These are phyloP conservation scores for Ocimum tenuiflorum DNA, from an alignment of 257 asterid species.

Conservation along the genomic window DNA sequence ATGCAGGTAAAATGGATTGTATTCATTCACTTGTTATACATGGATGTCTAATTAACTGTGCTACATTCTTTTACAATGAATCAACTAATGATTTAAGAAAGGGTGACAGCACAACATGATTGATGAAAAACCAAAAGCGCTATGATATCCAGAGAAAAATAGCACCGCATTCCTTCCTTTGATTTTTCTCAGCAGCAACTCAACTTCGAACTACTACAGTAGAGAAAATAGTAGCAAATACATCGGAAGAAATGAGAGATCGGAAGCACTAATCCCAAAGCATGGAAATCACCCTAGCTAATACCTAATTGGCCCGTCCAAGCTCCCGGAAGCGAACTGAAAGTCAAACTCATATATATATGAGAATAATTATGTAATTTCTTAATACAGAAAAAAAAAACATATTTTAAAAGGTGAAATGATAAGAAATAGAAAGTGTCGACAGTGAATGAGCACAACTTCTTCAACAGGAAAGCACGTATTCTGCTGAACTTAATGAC, in stretches of 20 bases:
- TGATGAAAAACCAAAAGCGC: background rate
- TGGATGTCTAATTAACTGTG: too few relatives aligned
- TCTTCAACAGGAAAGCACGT: background rate
- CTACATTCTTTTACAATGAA: background rate
- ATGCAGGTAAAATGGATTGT: background rate
- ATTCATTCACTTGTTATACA: background rate
- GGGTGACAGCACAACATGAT: background rate
- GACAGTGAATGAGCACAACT: background rate
- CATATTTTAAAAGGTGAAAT: too few relatives aligned
- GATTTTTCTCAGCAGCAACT: background rate
- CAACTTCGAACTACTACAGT: background rate
- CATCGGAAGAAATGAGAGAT: background rate
- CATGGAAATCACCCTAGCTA: conserved; percentile 23
- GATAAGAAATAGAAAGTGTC: background rate
- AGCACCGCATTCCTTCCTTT: too few relatives aligned
- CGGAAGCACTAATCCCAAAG: background rate
- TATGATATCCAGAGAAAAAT: background rate
- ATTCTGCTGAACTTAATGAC: too few relatives aligned
- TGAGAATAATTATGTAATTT: background rate
- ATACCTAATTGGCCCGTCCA: conserved; percentile 90
- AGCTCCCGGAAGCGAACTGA: conserved; percentile 95
- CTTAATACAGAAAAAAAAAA: background rate
- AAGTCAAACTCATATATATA: conserved; percentile 11
- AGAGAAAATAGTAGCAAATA: background rate
- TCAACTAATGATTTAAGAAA: background rate